Evolutionary conservation across 176 grass and related monocot species (phyloP).

Genomic region (Saccharum officinarum): DNA sequence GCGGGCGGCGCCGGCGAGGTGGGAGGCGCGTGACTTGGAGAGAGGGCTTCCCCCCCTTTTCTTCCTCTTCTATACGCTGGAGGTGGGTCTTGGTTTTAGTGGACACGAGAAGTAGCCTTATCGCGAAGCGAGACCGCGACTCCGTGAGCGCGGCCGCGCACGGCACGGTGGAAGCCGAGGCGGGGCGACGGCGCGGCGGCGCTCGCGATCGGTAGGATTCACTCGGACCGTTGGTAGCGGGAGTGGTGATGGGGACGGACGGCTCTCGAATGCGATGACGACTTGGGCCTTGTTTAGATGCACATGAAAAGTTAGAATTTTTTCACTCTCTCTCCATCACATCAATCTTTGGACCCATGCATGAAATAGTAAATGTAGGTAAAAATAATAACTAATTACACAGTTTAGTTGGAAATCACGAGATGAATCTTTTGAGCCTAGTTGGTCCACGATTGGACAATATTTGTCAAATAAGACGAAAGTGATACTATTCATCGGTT

Average conservation of each 20-base stretch:
- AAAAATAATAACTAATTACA: no score
- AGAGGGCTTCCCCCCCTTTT: neutral
- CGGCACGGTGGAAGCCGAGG: neutral
- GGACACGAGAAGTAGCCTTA: constrained; percentile 52
- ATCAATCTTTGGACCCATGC: no score
- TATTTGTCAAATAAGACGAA: no score
- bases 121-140: constrained; percentile 28
- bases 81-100: constrained; percentile 34
- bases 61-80: neutral
- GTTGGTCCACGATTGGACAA: no score
- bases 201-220: constrained; percentile 22
- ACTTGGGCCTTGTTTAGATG: no score
- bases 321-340: no score
- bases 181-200: neutral
- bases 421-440: no score
- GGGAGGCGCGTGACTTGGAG: constrained; percentile 43
- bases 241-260: constrained; percentile 18
- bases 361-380: no score
- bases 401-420: no score
- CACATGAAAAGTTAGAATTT: no score
- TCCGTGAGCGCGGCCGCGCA: neutral
- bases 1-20: constrained; percentile 41
- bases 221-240: constrained; percentile 32
- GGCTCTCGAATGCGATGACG: constrained; percentile 12
- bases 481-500: no score